These are phyloP conservation scores for Symbiotaphrina buchneri DNA, from an alignment of 495 filamentous ascomycete genomes.

Conservation along the genomic window DNA sequence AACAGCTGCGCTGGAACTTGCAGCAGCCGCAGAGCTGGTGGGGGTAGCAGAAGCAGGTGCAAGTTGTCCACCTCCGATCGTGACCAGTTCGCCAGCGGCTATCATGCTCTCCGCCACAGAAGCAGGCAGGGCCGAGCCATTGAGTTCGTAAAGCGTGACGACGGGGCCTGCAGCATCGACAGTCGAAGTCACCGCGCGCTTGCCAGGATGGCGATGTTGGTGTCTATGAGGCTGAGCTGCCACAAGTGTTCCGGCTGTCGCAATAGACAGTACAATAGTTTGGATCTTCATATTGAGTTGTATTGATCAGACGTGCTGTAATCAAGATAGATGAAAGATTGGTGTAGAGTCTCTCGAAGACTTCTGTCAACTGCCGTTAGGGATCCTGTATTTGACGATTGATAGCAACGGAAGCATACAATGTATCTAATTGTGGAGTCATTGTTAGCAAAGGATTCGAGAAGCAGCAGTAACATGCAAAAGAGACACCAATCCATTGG, in stretches of 20 bases:
- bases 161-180: conserved; percentile 6
- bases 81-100: not conserved
- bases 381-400: not conserved
- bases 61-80: conserved; percentile 14
- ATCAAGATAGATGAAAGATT: conserved; percentile 2
- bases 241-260: conserved; percentile 8
- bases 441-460: not conserved
- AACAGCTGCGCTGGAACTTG: not conserved
- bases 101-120: not conserved
- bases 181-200: conserved; percentile 6
- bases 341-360: conserved; percentile 3
- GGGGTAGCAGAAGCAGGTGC: conserved; percentile 6
- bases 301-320: conserved; percentile 1
- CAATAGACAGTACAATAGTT: conserved; percentile 6
- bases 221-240: conserved; percentile 13
- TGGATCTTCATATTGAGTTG: conserved; percentile 10
- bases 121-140: conserved; percentile 6
- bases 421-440: not conserved
- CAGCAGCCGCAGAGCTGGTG: conserved; percentile 2
- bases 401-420: not conserved
- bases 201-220: conserved; percentile 10
- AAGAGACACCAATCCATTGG: too few species aligned
- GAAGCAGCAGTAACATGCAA: too few species aligned
- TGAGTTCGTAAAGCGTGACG: conserved; percentile 12
- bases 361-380: not conserved